phyloP scores from a whole-genome alignment of 805 yeast genomes.

The Helenozyma baotianmanensis region DNA sequence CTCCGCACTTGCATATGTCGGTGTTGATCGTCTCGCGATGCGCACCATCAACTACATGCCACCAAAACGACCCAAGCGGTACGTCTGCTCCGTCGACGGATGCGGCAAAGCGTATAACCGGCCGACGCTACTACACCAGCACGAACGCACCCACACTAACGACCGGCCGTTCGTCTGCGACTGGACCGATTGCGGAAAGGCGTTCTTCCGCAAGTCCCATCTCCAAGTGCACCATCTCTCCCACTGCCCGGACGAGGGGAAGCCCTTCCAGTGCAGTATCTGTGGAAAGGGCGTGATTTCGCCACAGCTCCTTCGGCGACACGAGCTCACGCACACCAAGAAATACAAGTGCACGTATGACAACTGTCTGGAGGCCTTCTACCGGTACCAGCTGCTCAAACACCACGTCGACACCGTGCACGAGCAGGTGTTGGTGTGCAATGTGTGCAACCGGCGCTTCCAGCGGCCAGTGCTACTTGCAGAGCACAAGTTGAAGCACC shows the following conservation, averaged over 20 bases:
- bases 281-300: constrained; percentile 85
- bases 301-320: constrained; percentile 75
- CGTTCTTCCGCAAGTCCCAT: constrained; percentile 76
- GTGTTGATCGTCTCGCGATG: no score
- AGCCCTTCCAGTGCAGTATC: constrained; percentile 65
- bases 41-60: constrained; percentile 4
- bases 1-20: no score
- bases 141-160: constrained; percentile 69
- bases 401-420: constrained; percentile 69
- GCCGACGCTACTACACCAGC: constrained; percentile 82
- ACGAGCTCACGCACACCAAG: constrained; percentile 71
- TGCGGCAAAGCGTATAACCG: constrained; percentile 76
- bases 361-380: constrained; percentile 63
- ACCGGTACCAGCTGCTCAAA: constrained; percentile 69
- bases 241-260: constrained; percentile 49
- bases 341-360: constrained; percentile 46
- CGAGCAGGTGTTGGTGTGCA: constrained; percentile 49
- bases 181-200: constrained; percentile 49
- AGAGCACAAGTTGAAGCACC: constrained; percentile 63
- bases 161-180: constrained; percentile 74
- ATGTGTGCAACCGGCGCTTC: constrained; percentile 60
- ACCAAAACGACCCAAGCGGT: constrained; percentile 48
- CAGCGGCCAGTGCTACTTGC: constrained; percentile 60
- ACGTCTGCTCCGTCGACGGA: constrained; percentile 56
- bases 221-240: constrained; percentile 68